Evolutionary conservation across 768 basidiomycete species (phyloP).

Genomic region (Leucocoprinus sp.): DNA sequence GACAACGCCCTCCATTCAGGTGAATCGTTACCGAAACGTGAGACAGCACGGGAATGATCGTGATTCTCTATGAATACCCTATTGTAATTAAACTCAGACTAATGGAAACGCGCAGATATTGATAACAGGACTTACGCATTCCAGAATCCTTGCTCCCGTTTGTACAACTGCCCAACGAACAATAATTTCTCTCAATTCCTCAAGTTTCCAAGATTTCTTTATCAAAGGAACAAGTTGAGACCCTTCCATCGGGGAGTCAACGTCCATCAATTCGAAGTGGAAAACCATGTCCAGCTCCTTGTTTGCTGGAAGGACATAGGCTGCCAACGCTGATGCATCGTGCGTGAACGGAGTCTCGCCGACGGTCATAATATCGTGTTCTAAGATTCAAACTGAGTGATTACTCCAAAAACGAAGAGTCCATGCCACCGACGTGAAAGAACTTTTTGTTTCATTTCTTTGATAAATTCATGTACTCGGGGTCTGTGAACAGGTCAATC

Average conservation of each 20-base stretch:
- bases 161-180: slow-evolving; percentile 50
- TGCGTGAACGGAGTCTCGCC: slow-evolving; percentile 58
- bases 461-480: slow-evolving; percentile 55
- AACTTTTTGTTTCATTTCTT: slow-evolving; percentile 57
- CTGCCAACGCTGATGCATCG: slow-evolving; percentile 39
- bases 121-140: slow-evolving; percentile 39
- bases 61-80: slow-evolving; percentile 68
- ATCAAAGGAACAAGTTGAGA: slow-evolving; percentile 30
- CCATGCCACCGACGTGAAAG: slow-evolving; percentile 34
- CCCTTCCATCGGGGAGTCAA: slow-evolving; percentile 38
- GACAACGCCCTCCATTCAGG: slow-evolving; percentile 47
- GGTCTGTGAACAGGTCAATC: slow-evolving; percentile 32
- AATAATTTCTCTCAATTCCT: slow-evolving; percentile 41
- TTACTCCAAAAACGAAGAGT: too few relatives aligned
- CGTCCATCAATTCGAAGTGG: slow-evolving; percentile 52
- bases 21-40: slow-evolving; percentile 59
- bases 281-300: slow-evolving; percentile 63
- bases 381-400: slow-evolving; percentile 22
- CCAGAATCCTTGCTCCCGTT: slow-evolving; percentile 57
- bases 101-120: slow-evolving; percentile 3
- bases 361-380: slow-evolving; percentile 53
- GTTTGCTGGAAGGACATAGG: slow-evolving; percentile 47
- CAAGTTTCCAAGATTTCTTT: slow-evolving; percentile 40
- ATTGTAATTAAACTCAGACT: not conserved
- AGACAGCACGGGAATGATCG: slow-evolving; percentile 56